Evolutionary conservation across 179 eudicot genomes (phyloP).

Genomic region (Camellia oleifera): DNA sequence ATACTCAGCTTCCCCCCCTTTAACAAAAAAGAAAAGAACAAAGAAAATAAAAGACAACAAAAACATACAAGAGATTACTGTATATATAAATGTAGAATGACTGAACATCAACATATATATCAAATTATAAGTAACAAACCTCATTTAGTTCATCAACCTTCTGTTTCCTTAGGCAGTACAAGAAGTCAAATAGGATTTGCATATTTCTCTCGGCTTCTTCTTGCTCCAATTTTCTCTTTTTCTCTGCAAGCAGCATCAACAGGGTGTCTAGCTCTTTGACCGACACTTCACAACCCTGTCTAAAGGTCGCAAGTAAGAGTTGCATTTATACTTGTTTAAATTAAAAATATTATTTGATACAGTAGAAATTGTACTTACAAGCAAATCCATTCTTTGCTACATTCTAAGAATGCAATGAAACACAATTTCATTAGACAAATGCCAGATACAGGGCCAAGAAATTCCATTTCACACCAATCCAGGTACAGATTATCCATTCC

Average conservation of each 20-base stretch:
- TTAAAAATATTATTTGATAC: not conserved
- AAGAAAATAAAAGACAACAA: not conserved
- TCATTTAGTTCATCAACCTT: conserved; percentile 75
- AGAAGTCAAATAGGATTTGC: conserved; percentile 76
- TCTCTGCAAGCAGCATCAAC: conserved; percentile 67
- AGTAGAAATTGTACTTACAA: not conserved
- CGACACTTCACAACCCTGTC: conserved; percentile 73
- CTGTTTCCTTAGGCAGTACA: conserved; percentile 76
- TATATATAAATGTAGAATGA: not conserved
- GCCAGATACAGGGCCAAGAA: not conserved
- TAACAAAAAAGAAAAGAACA: not conserved
- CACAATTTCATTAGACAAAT: not conserved
- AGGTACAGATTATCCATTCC: not conserved
- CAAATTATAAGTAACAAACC: conserved; percentile 39
- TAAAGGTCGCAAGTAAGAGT: conserved; percentile 42
- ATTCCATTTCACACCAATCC: not conserved
- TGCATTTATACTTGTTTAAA: conserved; percentile 13
- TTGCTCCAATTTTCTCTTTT: conserved; percentile 84
- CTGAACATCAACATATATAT: not conserved
- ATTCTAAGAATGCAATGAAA: not conserved
- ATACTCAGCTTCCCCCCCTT: not conserved
- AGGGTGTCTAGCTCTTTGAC: conserved; percentile 76
- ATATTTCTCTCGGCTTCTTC: conserved; percentile 94
- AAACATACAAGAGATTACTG: not conserved
- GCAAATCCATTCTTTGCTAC: not conserved